Conservation (phyloP, 2,329 filamentous ascomycete species). For the Fonsecaea nubica region DNA sequence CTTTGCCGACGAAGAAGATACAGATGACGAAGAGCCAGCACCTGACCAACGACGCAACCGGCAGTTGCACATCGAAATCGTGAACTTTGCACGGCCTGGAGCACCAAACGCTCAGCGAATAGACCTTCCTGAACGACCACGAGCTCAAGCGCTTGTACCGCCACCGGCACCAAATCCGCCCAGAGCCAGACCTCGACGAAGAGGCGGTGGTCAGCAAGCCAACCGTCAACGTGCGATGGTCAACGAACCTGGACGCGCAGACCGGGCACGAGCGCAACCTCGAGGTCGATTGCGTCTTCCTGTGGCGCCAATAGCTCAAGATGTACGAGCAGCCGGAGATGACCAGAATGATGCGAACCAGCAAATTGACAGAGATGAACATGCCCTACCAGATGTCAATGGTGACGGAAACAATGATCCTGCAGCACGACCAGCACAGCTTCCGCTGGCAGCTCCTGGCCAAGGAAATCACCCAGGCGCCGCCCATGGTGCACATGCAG, state of each 20-base stretch:
- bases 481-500: constrained; percentile 20
- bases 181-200: constrained; percentile 17
- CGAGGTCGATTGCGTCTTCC: constrained; percentile 11
- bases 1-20: constrained; percentile 41
- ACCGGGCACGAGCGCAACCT: constrained; percentile 10
- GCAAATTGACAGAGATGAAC: not conserved
- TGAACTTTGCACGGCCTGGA: constrained; percentile 39
- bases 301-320: constrained; percentile 1
- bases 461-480: constrained; percentile 34
- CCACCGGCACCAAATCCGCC: constrained; percentile 35
- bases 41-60: constrained; percentile 46
- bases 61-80: constrained; percentile 42
- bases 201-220: constrained; percentile 32
- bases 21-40: constrained; percentile 46
- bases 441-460: constrained; percentile 34
- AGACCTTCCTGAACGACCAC: constrained; percentile 30
- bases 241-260: constrained; percentile 25
- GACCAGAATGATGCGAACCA: not conserved
- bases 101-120: constrained; percentile 32
- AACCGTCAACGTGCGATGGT: constrained; percentile 26
- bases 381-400: constrained; percentile 11
- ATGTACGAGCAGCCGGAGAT: not conserved
- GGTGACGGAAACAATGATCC: constrained; percentile 12
- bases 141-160: constrained; percentile 21
- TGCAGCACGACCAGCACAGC: constrained; percentile 16